phyloP scores from a whole-genome alignment of 176 grass and related monocot genomes.

The Oryza glaberrima region DNA sequence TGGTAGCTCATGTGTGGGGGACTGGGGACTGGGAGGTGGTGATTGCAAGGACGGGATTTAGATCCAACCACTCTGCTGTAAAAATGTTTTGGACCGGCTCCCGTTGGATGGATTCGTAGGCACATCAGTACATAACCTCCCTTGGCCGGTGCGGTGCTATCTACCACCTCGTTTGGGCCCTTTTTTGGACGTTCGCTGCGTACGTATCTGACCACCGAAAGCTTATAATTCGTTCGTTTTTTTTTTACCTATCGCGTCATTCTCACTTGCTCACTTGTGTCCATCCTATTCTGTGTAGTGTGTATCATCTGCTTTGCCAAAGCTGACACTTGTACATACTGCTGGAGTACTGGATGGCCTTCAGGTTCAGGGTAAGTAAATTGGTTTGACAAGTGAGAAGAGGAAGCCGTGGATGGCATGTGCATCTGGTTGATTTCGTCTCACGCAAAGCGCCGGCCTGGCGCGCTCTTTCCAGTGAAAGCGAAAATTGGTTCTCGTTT shows the following conservation, averaged over 20 bases:
- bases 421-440: constrained; percentile 35
- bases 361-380: too few species aligned
- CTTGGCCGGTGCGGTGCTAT: background rate
- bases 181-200: constrained; percentile 22
- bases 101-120: constrained; percentile 38
- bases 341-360: background rate
- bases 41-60: background rate
- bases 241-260: background rate
- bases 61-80: constrained; percentile 41
- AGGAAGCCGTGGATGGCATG: constrained; percentile 20
- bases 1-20: constrained; percentile 19
- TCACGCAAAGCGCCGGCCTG: constrained; percentile 6
- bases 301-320: constrained; percentile 24
- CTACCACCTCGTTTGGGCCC: constrained; percentile 31
- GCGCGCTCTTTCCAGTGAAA: background rate
- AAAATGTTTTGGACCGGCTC: constrained; percentile 32
- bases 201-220: constrained; percentile 44
- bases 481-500: background rate
- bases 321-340: constrained; percentile 3
- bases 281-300: background rate
- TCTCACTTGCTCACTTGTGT: background rate
- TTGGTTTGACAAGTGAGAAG: constrained; percentile 6
- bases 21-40: background rate
- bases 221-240: constrained; percentile 25
- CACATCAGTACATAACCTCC: too few species aligned